phyloP scores from a whole-genome alignment of 495 filamentous ascomycete genomes.

The Immersiella caudata region DNA sequence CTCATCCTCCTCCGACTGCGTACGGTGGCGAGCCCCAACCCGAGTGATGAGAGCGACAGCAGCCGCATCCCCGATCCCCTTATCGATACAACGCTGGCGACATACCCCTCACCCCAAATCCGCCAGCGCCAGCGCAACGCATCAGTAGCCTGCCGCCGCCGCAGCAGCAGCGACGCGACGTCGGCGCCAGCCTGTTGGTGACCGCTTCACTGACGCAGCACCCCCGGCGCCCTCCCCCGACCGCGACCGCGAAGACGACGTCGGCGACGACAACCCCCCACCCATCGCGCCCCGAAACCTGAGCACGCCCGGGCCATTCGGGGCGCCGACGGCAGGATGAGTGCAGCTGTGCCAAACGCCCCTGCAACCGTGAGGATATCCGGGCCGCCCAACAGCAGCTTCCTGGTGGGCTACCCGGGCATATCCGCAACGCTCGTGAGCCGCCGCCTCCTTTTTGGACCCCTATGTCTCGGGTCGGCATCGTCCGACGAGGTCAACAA shows the following conservation, averaged over 20 bases:
- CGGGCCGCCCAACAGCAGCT: constrained; percentile 95
- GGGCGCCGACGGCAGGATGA: constrained; percentile 37
- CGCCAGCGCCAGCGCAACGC: constrained; percentile 4
- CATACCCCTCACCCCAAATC: constrained; percentile 29
- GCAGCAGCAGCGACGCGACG: not conserved
- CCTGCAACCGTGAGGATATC: constrained; percentile 94
- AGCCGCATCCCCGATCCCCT: constrained; percentile 15
- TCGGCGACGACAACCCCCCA: not conserved
- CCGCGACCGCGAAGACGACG: constrained; percentile 22
- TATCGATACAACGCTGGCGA: constrained; percentile 35
- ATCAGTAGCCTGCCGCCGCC: not conserved
- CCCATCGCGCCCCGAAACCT: constrained; percentile 15
- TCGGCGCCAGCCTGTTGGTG: constrained; percentile 11
- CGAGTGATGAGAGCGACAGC: constrained; percentile 21
- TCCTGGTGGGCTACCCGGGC: constrained; percentile 93
- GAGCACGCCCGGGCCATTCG: constrained; percentile 21
- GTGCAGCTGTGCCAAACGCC: constrained; percentile 25
- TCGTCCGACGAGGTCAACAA: not conserved
- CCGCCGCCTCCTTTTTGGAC: constrained; percentile 22
- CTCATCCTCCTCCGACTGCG: constrained; percentile 3
- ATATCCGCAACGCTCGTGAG: constrained; percentile 96
- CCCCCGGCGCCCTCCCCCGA: constrained; percentile 22
- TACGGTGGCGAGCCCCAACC: constrained; percentile 20
- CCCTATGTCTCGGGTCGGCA: not conserved
- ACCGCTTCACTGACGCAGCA: constrained; percentile 33